A percentile compares a stretch with the other conserved stretches of the same genome.
Evolutionary conservation across 345 rosid species (phyloP).

Genomic region (Lepidium aucheri): DNA sequence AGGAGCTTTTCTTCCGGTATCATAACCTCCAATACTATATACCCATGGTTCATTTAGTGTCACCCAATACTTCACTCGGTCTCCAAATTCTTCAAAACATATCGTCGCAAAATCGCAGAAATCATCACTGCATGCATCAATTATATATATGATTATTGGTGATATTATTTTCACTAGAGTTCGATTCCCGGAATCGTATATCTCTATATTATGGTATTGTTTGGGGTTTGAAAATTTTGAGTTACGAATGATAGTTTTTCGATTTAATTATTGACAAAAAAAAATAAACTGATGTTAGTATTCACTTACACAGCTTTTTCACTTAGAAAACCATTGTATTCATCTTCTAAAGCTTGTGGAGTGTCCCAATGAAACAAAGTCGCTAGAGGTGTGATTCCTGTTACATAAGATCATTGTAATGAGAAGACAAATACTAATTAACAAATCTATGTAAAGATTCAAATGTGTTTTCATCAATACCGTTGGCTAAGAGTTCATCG

Average conservation of each 20-base stretch:
- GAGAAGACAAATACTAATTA: not conserved
- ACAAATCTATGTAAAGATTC: not conserved
- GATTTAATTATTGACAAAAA: too few species aligned
- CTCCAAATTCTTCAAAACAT: conserved; percentile 42
- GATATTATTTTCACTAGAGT: too few species aligned
- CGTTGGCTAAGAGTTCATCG: conserved; percentile 33
- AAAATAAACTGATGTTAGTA: too few species aligned
- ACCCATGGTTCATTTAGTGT: conserved; percentile 40
- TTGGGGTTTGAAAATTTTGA: too few species aligned
- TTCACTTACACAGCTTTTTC: conserved; percentile 31
- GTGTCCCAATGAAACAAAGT: conserved; percentile 49
- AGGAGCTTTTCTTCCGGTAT: conserved; percentile 20
- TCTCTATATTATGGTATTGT: too few species aligned
- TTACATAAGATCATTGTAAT: not conserved
- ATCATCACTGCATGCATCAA: conserved; percentile 28
- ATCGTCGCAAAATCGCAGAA: conserved; percentile 25
- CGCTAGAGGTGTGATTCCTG: conserved; percentile 35
- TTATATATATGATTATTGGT: not conserved
- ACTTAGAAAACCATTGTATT: conserved; percentile 35
- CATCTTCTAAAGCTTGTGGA: conserved; percentile 41
- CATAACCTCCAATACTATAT: conserved; percentile 24
- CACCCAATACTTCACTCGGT: conserved; percentile 40
- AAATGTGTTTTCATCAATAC: not conserved
- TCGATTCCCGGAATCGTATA: too few species aligned
- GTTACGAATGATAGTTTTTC: too few species aligned